Base-by-base conservation (phyloP, 768 basidiomycete species). In the Tulasnella sp. region DNA sequence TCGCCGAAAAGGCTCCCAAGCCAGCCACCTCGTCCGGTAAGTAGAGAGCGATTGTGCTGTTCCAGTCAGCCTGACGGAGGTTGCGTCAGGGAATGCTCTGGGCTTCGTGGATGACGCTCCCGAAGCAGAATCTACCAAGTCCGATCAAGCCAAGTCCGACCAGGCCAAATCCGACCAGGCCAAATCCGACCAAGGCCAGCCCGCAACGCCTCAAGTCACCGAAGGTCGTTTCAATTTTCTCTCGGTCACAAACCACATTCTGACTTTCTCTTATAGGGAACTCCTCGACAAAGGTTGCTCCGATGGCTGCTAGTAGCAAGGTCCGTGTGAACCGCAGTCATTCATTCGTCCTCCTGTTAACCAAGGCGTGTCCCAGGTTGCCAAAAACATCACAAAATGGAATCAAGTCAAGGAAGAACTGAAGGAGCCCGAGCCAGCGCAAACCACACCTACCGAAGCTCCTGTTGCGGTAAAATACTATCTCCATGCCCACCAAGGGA, bases 381-480 rank as follows among this genome's bases (percentile, higher is more conserved):
- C 89, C 72, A 93, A 89, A 83, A 95, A 96, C 82, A 98, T 99
- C 83, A 91, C 88, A 82, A 98, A 99, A 83, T 99, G 97, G 98
- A 99, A 96, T 83, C 92, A 92, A 85, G 94, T 96, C 13, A 94
- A 97, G 84, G 92, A 92, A 84, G 96, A 95, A 82, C 87, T 98
- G 73, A 89, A 88, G 46, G 87, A 89, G 79, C 84, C 85, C 42
- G 82, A 82, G 78, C 79, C 82, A 74, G 80, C 78, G 51, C 79
- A 81, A 79, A 69, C 82, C 40, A 75, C 81, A 79, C 77, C 80
- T 70, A 73, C 75, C 20, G 51, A 76, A 82, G 74, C 83, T 84
- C 83, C 81, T 35, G 29, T 18, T 26, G 75, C 55, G 75, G 75
- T 76, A 76, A 76, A 76, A 46, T 61, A 46, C 26, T 16, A 23